phyloP scores from a whole-genome alignment of 495 filamentous ascomycete genomes.

The Xylaria nigripes region DNA sequence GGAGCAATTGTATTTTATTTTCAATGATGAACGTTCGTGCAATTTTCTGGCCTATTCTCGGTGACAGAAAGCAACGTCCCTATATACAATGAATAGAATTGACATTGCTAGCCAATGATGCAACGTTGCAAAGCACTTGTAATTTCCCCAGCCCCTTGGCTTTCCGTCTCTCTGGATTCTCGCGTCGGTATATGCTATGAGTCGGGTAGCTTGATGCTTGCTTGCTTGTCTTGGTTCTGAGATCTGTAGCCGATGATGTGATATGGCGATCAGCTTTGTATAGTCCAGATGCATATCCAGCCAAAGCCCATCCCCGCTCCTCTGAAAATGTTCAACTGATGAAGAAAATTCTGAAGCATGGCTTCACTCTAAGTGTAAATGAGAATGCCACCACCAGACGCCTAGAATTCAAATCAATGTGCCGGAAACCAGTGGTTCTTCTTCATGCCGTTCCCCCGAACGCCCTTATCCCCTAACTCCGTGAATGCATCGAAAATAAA shows the following conservation, averaged over 20 bases:
- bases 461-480: slow-evolving; percentile 1
- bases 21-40: too few relatives aligned
- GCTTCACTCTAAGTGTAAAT: background rate
- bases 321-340: too few relatives aligned
- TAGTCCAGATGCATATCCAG: background rate
- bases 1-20: background rate
- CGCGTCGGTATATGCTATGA: background rate
- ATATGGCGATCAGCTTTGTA: background rate
- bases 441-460: background rate
- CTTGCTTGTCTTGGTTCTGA: too few relatives aligned
- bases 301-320: background rate
- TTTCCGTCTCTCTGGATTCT: background rate
- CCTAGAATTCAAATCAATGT: background rate
- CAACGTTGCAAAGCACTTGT: background rate
- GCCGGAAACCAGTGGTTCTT: background rate
- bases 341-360: background rate
- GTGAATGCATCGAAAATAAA: slow-evolving; percentile 2
- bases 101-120: background rate
- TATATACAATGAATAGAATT: background rate
- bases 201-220: background rate
- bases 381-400: background rate
- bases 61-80: background rate
- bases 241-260: background rate
- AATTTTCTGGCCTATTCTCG: background rate
- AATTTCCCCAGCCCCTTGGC: background rate